phyloP scores from a whole-genome alignment of 208 protist species.

The Leishmania tarentolae region DNA sequence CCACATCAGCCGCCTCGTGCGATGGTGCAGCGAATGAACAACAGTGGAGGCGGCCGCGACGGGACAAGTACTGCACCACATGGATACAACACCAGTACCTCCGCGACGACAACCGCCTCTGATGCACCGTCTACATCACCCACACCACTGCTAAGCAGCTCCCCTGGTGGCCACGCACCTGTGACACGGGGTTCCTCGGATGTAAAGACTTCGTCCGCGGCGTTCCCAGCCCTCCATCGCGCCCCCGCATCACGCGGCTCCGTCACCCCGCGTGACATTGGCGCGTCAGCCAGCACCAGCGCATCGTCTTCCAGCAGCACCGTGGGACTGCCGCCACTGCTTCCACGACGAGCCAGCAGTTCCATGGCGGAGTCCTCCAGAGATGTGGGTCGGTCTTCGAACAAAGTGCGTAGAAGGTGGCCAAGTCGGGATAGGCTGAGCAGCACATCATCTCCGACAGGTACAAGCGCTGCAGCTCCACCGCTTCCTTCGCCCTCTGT shows the following conservation, averaged over 20 bases:
- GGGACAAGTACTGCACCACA: slow-evolving; percentile 11
- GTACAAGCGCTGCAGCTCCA: background rate
- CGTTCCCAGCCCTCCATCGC: slow-evolving; percentile 19
- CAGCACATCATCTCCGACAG: background rate
- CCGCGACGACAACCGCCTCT: background rate
- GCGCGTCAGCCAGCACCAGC: background rate
- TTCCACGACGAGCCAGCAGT: background rate
- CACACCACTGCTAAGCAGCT: background rate
- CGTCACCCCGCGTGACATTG: background rate
- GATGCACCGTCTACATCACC: background rate
- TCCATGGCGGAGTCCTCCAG: background rate
- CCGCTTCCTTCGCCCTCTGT: background rate
- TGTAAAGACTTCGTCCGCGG: background rate
- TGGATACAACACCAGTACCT: slow-evolving; percentile 12
- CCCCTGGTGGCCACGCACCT: background rate
- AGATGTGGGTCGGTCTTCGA: background rate
- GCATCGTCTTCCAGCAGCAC: slow-evolving; percentile 2
- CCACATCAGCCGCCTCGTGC: slow-evolving; percentile 16
- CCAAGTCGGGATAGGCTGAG: background rate
- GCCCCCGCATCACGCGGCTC: background rate
- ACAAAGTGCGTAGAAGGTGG: background rate
- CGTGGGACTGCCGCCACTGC: background rate
- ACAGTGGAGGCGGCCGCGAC: background rate
- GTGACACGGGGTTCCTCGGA: background rate
- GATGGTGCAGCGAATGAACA: slow-evolving; percentile 25